Evolutionary conservation across 768 basidiomycete species (phyloP).

Genomic region (Tylopilus rubrobrunneus): DNA sequence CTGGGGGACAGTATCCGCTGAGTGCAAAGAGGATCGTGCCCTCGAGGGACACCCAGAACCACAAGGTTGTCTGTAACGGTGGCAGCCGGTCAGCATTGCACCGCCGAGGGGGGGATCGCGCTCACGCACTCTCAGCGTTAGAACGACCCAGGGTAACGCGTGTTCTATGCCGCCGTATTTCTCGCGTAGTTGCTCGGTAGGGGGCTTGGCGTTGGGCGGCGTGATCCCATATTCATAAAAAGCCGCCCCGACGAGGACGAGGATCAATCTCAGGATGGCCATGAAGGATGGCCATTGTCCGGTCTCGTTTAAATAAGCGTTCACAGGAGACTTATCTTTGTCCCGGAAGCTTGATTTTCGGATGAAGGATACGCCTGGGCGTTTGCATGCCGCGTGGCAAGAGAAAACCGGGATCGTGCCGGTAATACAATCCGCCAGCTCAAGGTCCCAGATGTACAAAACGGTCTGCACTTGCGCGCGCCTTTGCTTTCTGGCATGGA

Average conservation of each 20-base stretch:
- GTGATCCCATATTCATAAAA: constrained; percentile 3
- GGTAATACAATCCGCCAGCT: no score
- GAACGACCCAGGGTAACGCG: neutral
- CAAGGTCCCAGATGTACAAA: no score
- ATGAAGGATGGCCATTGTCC: neutral
- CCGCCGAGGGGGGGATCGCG: neutral
- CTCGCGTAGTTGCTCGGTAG: constrained; percentile 9
- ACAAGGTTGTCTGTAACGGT: neutral
- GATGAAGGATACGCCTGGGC: no score
- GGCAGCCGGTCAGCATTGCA: neutral
- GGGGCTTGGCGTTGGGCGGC: constrained; percentile 14
- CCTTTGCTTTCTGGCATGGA: no score
- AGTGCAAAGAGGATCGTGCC: neutral
- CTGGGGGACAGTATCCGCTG: neutral
- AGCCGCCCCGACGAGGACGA: neutral
- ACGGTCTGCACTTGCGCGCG: no score
- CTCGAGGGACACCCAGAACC: constrained; percentile 9
- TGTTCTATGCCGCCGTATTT: constrained; percentile 1
- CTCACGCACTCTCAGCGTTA: neutral
- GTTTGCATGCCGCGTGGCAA: no score
- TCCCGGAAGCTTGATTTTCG: no score
- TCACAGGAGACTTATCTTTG: neutral
- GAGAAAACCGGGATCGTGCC: no score
- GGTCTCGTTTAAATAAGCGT: neutral
- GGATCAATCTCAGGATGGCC: constrained; percentile 1